Base-by-base conservation (phyloP, 352 stramenopile species). In the Lagenidium giganteum region DNA sequence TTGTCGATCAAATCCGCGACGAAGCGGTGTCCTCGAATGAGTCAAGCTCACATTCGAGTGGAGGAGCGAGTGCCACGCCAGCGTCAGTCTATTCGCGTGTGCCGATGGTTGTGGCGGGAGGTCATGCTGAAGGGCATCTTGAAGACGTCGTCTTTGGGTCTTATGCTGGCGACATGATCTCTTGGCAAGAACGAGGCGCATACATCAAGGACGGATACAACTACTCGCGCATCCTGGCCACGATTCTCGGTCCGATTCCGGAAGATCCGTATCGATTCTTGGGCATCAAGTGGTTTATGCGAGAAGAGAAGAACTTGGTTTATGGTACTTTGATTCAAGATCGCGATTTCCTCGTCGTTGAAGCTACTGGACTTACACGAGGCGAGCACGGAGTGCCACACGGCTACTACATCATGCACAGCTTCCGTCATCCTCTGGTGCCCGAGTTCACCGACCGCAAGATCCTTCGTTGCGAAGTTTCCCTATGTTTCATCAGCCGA, bases 371-470 rank as follows among this genome's bases (percentile, higher is more conserved):
- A 0, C 35, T 65, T 7, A 63, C 51, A 0, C 40, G 33, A 3
- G 68, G 80, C 41, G 57, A 43, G 2, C 55, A 62, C n/a, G 69
- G 68, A 5, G 49, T 60, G 6, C 60, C 25, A 2, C 57, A 74
- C 14, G 61, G 64, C 0, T 87, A 80, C 54, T 67, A 67, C 21
- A 28, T 84, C 8, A 60, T 77, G 53, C 71, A 83, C 47, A 82
- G 68, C 8, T 52, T 85, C 28, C 45, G 54, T 18, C 31, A 78
- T 4, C 56, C 46, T 1, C 49, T 44, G 0, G 42, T 67, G 20
- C 67, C 67, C 0, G 58, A 65, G 34, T 61, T 70, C 12, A 38
- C 25, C 0, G 47, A 56, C 5, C 47, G 61, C 23, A 56, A 49
- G 21, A 61, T 81, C 28, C 54, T 73, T 14, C 67, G 73, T 5